Evolutionary conservation across 192 early-diverging fungal genomes (phyloP).

Genomic region (Umbelopsis vinacea): DNA sequence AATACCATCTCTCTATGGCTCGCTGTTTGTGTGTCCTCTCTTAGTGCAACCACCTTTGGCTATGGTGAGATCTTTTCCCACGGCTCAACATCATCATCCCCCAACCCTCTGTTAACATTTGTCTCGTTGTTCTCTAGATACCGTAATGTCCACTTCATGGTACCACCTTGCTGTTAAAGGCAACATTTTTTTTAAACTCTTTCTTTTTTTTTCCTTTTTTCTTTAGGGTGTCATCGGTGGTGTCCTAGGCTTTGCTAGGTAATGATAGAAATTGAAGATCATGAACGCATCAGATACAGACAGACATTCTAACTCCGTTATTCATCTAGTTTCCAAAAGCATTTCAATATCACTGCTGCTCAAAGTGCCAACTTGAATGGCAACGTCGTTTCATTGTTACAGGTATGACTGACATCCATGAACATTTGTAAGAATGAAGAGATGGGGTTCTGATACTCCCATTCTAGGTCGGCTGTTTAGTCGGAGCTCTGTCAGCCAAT

Average conservation of each 20-base stretch:
- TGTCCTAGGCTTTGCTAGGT: slow-evolving; percentile 13
- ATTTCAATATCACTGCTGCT: slow-evolving; percentile 26
- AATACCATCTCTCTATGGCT: slow-evolving; percentile 15
- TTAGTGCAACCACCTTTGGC: slow-evolving; percentile 16
- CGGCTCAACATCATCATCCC: too few relatives aligned
- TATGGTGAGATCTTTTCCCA: neutral
- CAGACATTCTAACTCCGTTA: neutral
- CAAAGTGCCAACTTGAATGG: slow-evolving; percentile 11
- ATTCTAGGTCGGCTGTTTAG: slow-evolving; percentile 32
- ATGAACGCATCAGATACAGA: slow-evolving; percentile 21
- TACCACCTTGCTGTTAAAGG: neutral
- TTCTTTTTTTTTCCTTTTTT: neutral
- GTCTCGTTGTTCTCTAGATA: neutral
- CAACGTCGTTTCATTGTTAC: slow-evolving; percentile 7
- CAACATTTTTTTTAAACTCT: neutral
- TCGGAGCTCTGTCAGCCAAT: slow-evolving; percentile 33
- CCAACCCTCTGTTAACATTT: too few relatives aligned
- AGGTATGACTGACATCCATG: neutral
- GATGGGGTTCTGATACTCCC: too few relatives aligned
- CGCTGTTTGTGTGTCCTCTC: slow-evolving; percentile 14
- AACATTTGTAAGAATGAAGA: too few relatives aligned
- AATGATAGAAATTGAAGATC: neutral
- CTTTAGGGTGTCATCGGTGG: slow-evolving; percentile 21
- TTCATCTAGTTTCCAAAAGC: slow-evolving; percentile 29
- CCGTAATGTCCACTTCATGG: neutral